Conservation (phyloP, 192 early-diverging fungal genomes). For the Pilaira anomala region DNA sequence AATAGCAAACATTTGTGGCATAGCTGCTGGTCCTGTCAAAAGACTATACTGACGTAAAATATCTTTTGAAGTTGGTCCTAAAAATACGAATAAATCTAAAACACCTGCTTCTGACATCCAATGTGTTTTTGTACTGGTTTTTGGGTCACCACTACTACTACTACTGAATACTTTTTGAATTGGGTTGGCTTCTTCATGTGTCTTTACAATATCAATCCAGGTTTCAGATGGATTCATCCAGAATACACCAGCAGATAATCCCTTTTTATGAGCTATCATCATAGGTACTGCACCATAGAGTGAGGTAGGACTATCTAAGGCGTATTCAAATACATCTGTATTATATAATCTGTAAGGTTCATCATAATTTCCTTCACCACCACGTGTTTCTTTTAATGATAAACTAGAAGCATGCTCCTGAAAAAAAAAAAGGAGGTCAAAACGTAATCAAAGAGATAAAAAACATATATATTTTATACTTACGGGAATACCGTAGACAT, state of each 20-base stretch:
- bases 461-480: neutral
- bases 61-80: constrained; percentile 65
- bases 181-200: constrained; percentile 22
- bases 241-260: constrained; percentile 73
- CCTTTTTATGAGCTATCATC: constrained; percentile 85
- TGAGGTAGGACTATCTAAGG: constrained; percentile 91
- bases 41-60: constrained; percentile 69
- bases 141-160: no score
- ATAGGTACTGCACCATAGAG: constrained; percentile 95
- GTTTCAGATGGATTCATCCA: constrained; percentile 97
- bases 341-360: constrained; percentile 98
- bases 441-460: neutral
- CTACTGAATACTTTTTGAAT: constrained; percentile 25
- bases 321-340: constrained; percentile 98
- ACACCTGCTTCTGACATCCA: constrained; percentile 93
- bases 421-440: neutral
- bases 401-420: constrained; percentile 84
- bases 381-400: constrained; percentile 84
- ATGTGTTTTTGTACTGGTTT: constrained; percentile 65
- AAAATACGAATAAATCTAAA: constrained; percentile 85
- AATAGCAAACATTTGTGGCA: constrained; percentile 88
- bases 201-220: constrained; percentile 93
- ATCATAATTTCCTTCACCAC: constrained; percentile 64
- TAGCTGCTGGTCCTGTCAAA: constrained; percentile 74
- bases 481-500: constrained; percentile 93